Evolutionary conservation across 2,329 filamentous ascomycete species (phyloP), one percentile per base, ranked within the genome.

Genomic region (Fusarium luffae): DNA sequence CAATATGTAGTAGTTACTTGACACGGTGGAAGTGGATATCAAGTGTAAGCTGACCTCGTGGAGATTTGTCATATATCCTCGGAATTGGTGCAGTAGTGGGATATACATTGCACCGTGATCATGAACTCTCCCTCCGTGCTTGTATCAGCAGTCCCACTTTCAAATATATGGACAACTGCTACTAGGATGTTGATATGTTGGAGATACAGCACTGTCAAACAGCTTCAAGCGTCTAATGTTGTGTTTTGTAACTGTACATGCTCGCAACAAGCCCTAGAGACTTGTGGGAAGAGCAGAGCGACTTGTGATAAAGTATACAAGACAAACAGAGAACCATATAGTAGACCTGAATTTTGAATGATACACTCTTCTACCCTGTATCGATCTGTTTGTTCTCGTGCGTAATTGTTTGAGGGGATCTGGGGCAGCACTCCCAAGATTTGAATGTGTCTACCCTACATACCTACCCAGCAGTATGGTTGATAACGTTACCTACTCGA

Each of bases 1-100:
- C 10, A 14, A 19, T 52, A 50, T 64, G 42, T 55, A 42, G 25
- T 41, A 49, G 41, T 47, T n/a, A 30, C 25, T 56, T 68, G 18
- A 25, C 42, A 14, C 7, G 4, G n/a, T 11, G 21, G 18, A 52
- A 25, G 49, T 27, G n/a, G 49, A 37, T 25, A 46, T 28, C n/a
- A 32, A 28, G 46, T 23, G 50, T 48, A 67, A 37, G 27, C 37
- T n/a, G 27, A 23, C n/a, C 52, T 43, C 34, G 47, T 12, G 30
- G n/a, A 49, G 66, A 70, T 68, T 70, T 70, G 67, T 70, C 58
- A 69, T 57, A 44, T 14, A 30, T 48, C 16, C 34, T 37, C 49
- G 23, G 40, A 40, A 30, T 50, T 37, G 51, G 43, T 34, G 50
- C 23, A 54, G 55, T 18, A 49, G 25, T 49, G 21, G 46, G 46